These are phyloP conservation scores for Xylaria multiplex DNA, from an alignment of 2,329 filamentous ascomycete species.

Conservation along the genomic window DNA sequence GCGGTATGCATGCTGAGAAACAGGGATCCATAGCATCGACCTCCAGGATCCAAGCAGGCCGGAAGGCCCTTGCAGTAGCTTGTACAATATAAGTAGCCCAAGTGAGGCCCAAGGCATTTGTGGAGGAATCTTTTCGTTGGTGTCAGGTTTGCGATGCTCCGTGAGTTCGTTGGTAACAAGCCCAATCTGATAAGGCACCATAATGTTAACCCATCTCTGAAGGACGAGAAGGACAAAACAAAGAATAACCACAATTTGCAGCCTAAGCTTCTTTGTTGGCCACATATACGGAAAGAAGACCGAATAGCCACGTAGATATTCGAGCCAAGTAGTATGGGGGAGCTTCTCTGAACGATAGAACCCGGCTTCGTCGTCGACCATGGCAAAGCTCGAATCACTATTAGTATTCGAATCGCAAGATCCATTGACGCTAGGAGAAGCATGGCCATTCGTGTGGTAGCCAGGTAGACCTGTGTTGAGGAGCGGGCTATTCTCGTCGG, in stretches of 20 bases:
- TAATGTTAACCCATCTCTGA: constrained; percentile 85
- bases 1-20: constrained; percentile 96
- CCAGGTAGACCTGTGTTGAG: constrained; percentile 53
- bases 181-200: constrained; percentile 85
- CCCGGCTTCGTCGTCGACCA: constrained; percentile 72
- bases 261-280: constrained; percentile 79
- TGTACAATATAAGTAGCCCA: constrained; percentile 78
- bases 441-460: constrained; percentile 41
- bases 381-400: constrained; percentile 34
- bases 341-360: constrained; percentile 91
- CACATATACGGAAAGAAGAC: constrained; percentile 97
- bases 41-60: constrained; percentile 85
- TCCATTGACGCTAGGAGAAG: constrained; percentile 58
- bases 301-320: constrained; percentile 91
- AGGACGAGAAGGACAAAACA: constrained; percentile 84
- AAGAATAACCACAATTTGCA: constrained; percentile 81
- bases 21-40: constrained; percentile 91
- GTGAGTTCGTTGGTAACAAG: constrained; percentile 78
- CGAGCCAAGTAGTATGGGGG: constrained; percentile 92
- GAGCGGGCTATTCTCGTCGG: constrained; percentile 71
- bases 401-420: constrained; percentile 39
- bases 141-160: constrained; percentile 43
- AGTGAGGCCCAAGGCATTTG: constrained; percentile 79
- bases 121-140: constrained; percentile 58
- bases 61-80: constrained; percentile 87